Percentiles rank a stretch among this genome's conserved stretches.
Conservation (phyloP, 495 filamentous ascomycete species). For the Xylaria longipes region DNA sequence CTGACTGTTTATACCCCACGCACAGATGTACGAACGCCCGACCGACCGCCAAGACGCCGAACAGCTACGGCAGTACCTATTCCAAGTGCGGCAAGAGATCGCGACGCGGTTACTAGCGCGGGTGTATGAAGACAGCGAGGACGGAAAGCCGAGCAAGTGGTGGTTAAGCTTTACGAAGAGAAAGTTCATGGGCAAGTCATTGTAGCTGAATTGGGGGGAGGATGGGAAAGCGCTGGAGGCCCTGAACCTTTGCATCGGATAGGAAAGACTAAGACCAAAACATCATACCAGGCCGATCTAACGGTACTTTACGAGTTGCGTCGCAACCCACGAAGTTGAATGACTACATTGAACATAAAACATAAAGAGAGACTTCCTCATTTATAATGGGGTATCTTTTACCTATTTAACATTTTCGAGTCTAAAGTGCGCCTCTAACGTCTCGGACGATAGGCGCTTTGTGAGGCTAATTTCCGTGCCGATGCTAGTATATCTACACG, state of each 20-base stretch:
- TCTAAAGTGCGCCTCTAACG: neutral
- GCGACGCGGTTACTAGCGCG: constrained; percentile 79
- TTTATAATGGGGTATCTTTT: constrained; percentile 10
- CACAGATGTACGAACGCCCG: constrained; percentile 69
- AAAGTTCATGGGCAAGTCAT: constrained; percentile 97
- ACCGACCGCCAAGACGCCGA: constrained; percentile 88
- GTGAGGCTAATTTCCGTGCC: neutral
- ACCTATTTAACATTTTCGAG: neutral
- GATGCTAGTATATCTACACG: neutral
- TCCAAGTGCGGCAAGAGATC: constrained; percentile 91
- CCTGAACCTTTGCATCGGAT: neutral
- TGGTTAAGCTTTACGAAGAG: constrained; percentile 98
- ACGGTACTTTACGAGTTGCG: neutral
- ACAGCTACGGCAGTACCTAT: constrained; percentile 81
- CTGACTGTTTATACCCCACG: neutral
- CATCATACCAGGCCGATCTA: neutral
- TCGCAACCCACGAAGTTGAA: neutral
- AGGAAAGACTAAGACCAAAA: neutral
- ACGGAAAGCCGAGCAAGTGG: constrained; percentile 89
- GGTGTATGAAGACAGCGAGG: constrained; percentile 83
- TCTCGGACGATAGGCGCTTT: neutral
- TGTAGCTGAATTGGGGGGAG: constrained; percentile 52
- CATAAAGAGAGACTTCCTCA: neutral
- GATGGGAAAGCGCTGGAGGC: neutral
- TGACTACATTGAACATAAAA: constrained; percentile 10